Percentiles rank a stretch among this genome's conserved stretches.
Evolutionary conservation across 192 early-diverging fungal genomes (phyloP).

Genomic region (Kickxella alabastrina): DNA sequence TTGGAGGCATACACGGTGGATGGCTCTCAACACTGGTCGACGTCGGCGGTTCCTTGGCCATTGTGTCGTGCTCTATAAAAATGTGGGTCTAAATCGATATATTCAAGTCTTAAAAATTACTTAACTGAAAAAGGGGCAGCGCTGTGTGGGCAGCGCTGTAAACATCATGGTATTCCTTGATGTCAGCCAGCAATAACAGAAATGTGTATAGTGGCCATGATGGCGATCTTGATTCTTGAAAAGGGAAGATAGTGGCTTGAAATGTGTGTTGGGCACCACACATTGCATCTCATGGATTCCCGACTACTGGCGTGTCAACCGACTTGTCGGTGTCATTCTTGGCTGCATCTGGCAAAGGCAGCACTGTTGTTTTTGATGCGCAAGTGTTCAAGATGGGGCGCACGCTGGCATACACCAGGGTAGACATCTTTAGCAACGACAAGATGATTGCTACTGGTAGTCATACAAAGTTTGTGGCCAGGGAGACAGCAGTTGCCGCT

Average conservation of each 20-base stretch:
- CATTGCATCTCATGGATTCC: conserved; percentile 40
- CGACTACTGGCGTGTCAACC: conserved; percentile 46
- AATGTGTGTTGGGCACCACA: no score
- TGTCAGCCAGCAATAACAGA: no score
- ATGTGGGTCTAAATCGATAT: no score
- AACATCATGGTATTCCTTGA: no score
- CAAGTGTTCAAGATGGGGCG: conserved; percentile 48
- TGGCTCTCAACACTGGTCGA: conserved; percentile 52
- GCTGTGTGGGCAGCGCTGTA: no score
- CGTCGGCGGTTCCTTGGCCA: conserved; percentile 47
- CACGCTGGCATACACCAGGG: conserved; percentile 49
- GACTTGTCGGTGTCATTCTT: conserved; percentile 51
- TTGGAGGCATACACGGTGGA: conserved; percentile 52
- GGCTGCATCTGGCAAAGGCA: conserved; percentile 38
- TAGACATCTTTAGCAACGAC: conserved; percentile 40
- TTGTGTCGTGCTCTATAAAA: no score
- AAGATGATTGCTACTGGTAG: conserved; percentile 48
- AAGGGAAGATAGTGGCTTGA: no score
- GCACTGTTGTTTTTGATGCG: conserved; percentile 38
- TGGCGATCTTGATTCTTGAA: no score
- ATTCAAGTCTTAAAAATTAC: no score
- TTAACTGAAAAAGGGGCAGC: no score
- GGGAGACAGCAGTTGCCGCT: conserved; percentile 2
- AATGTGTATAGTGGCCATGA: no score
- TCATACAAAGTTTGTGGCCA: conserved; percentile 51